phyloP scores from a whole-genome alignment of 352 stramenopile genomes.

The Pythium brachiatum region DNA sequence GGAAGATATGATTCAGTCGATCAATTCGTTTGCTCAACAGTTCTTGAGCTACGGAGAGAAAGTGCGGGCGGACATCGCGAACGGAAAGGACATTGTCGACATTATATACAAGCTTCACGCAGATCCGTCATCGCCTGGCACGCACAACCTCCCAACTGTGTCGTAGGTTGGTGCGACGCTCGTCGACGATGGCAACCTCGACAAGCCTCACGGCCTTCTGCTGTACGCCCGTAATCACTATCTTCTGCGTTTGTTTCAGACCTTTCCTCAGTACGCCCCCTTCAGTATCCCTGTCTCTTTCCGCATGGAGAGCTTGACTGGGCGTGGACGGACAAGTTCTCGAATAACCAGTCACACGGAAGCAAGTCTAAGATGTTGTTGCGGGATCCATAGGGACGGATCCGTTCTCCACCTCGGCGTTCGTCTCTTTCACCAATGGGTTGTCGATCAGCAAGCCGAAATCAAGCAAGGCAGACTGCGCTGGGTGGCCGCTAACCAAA shows the following conservation, averaged over 20 bases:
- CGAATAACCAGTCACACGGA: neutral
- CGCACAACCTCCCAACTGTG: neutral
- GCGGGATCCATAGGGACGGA: conserved; percentile 1
- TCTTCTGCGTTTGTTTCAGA: conserved; percentile 14
- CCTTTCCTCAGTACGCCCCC: conserved; percentile 7
- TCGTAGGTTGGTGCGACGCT: conserved; percentile 4
- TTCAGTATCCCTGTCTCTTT: conserved; percentile 11
- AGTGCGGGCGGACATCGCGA: neutral
- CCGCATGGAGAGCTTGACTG: conserved; percentile 2
- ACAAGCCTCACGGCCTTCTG: conserved; percentile 6
- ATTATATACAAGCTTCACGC: neutral
- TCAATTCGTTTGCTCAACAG: conserved; percentile 8
- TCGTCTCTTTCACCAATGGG: conserved; percentile 19
- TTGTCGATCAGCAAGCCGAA: conserved; percentile 15
- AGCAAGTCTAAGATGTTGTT: neutral
- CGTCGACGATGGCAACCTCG: conserved; percentile 8
- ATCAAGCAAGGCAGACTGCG: conserved; percentile 13
- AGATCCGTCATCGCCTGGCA: neutral
- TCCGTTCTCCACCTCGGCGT: conserved; percentile 2
- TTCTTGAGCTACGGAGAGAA: conserved; percentile 6
- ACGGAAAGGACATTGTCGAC: neutral
- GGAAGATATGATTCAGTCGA: conserved; percentile 2
- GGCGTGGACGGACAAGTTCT: conserved; percentile 8
- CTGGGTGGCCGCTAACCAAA: conserved; percentile 15
- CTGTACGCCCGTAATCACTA: neutral